Base-by-base conservation (phyloP, 2,329 filamentous ascomycete genomes). In the Phyllosticta citrichinensis region DNA sequence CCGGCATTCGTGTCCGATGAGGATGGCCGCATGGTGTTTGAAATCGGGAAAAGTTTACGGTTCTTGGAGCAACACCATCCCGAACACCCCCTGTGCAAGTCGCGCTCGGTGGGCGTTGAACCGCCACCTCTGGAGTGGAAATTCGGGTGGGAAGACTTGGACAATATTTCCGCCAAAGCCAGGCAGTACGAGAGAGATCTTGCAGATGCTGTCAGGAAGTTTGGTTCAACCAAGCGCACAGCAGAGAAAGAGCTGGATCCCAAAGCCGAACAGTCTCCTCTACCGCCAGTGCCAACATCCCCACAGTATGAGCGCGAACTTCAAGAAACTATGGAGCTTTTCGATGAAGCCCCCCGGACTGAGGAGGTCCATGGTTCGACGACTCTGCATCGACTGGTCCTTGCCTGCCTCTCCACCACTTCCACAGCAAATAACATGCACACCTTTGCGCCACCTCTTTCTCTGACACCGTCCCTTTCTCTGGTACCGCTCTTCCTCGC, bases 31-130 rank as follows among this genome's bases (percentile, higher is more conserved):
- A 77, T 80, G 5, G 83, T 94, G n/a, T 92, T 93, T 65, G 89
- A 95, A 69, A 88, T 86, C 3, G 91, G 89, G 3, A 83, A 82
- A 66, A 93, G 88, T 69, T 74, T 96, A 55, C 83, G 88, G 8
- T 85, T 94, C 59, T 78, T 96, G 55, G 83, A 85, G 66, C 76
- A 78, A 22, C 84, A 87, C 65, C 88, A 94, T 69, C 82, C 88
- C 5, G 78, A 85, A 1, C 88, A 95, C 69, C 84, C 87, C 0
- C 75, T 94, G 52, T 81, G 83, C 14, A 79, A 78, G 52, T 68
- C 77, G n/a, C 76, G 78, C 25, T 75, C 81, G 5, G 70, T 83
- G 5, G 66, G 74, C 12, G 76, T 77, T 11, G 71, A 76, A 6
- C 81, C 85, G 12, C 87, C 88, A 2, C 71, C 73, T 14, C 75